Percentiles rank a stretch among this genome's conserved stretches.
phyloP scores from a whole-genome alignment of 208 protist genomes.

The Angomonas deanei region DNA sequence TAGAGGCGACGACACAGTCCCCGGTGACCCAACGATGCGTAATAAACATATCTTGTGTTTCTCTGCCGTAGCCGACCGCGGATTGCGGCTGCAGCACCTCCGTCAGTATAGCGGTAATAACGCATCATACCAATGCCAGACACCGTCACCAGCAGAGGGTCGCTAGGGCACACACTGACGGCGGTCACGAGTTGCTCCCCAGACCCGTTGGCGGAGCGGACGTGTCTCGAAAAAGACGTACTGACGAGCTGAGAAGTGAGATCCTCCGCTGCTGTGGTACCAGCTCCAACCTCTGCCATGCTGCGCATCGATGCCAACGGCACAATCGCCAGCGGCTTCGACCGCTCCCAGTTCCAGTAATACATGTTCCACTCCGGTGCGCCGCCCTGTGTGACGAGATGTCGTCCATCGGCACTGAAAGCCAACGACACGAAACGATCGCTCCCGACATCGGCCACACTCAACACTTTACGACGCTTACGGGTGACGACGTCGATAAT shows the following conservation, averaged over 20 bases:
- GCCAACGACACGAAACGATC: constrained; percentile 73
- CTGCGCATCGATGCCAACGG: constrained; percentile 21
- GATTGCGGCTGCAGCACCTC: constrained; percentile 72
- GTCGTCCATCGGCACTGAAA: constrained; percentile 83
- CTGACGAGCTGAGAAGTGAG: not conserved
- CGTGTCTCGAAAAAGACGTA: not conserved
- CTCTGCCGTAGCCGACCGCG: constrained; percentile 33
- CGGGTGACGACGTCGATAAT: constrained; percentile 85
- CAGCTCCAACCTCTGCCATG: not conserved
- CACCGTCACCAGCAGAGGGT: constrained; percentile 86
- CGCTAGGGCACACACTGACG: constrained; percentile 79
- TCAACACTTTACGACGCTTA: constrained; percentile 84
- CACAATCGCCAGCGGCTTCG: constrained; percentile 69
- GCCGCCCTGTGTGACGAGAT: constrained; percentile 85
- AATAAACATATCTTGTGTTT: constrained; percentile 76
- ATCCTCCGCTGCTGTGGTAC: not conserved
- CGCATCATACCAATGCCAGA: constrained; percentile 89
- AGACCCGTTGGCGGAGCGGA: not conserved
- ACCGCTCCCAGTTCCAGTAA: constrained; percentile 91
- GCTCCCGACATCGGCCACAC: constrained; percentile 64
- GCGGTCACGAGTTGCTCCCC: constrained; percentile 32
- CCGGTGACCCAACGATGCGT: constrained; percentile 87
- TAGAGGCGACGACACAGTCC: constrained; percentile 84
- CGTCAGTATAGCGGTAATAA: constrained; percentile 89
- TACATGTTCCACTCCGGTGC: constrained; percentile 76